Evolutionary conservation across 306 rosid genomes (phyloP).

Genomic region (Canavalia ensiformis): DNA sequence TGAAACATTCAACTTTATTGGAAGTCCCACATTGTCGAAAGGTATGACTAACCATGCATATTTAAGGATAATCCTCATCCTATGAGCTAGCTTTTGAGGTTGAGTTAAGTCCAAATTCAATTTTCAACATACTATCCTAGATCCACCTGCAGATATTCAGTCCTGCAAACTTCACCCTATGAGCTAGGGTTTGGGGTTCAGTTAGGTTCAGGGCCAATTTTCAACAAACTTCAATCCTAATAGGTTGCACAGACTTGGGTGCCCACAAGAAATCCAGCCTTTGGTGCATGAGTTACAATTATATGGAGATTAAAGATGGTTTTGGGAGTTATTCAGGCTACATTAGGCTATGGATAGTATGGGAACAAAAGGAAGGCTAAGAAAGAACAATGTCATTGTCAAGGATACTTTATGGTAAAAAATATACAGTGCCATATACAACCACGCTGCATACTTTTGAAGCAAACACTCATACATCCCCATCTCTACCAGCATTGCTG

Average conservation of each 20-base stretch:
- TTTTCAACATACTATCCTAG: too few relatives aligned
- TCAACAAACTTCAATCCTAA: not conserved
- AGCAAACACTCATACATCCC: constrained; percentile 10
- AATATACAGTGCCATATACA: not conserved
- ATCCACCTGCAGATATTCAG: too few relatives aligned
- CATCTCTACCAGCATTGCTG: constrained; percentile 10
- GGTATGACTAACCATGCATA: too few relatives aligned
- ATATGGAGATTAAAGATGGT: constrained; percentile 27
- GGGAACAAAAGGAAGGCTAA: constrained; percentile 20
- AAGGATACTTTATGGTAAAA: constrained; percentile 11
- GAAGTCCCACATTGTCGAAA: too few relatives aligned
- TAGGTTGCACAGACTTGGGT: constrained; percentile 9
- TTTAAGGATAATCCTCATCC: too few relatives aligned
- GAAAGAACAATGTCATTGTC: not conserved
- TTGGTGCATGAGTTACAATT: constrained; percentile 5
- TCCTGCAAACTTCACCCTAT: too few relatives aligned
- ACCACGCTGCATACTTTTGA: constrained; percentile 18
- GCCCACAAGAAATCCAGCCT: constrained; percentile 23
- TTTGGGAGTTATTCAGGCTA: not conserved
- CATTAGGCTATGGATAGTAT: not conserved
- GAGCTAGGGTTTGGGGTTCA: too few relatives aligned
- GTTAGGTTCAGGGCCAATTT: too few relatives aligned
- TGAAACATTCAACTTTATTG: constrained; percentile 6
- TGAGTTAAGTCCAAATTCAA: too few relatives aligned
- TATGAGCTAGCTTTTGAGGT: too few relatives aligned